phyloP scores from a whole-genome alignment of 768 basidiomycete species.

The Chalciporus piperatus region DNA sequence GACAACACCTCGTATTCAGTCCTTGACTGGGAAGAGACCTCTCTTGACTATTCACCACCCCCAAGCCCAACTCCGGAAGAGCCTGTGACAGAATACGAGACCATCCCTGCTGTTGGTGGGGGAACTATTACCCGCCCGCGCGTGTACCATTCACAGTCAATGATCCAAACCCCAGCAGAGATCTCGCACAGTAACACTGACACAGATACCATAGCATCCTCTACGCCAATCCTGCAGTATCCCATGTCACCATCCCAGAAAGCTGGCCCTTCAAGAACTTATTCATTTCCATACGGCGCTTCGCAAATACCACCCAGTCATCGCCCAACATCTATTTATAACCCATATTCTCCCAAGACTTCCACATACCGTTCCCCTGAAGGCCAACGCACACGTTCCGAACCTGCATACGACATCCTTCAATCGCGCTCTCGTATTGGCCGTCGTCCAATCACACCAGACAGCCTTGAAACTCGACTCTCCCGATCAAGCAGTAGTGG shows the following conservation, averaged over 20 bases:
- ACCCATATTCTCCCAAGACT: conserved; percentile 9
- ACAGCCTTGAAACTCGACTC: conserved; percentile 48
- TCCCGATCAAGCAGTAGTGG: conserved; percentile 50
- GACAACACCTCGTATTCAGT: conserved; percentile 51
- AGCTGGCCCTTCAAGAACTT: conserved; percentile 10
- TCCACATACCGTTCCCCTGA: background rate
- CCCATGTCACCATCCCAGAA: conserved; percentile 1
- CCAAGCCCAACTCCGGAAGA: conserved; percentile 44
- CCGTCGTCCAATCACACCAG: conserved; percentile 44
- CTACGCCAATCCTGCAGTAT: conserved; percentile 57
- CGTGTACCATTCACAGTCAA: conserved; percentile 81
- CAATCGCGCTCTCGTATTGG: conserved; percentile 23
- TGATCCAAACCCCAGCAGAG: conserved; percentile 49
- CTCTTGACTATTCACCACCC: conserved; percentile 45
- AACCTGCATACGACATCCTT: conserved; percentile 19
- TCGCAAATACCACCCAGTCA: conserved; percentile 11
- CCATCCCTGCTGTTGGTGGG: conserved; percentile 89
- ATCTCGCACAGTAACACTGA: conserved; percentile 31
- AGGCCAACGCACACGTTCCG: conserved; percentile 13
- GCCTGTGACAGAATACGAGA: conserved; percentile 69
- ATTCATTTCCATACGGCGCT: conserved; percentile 5
- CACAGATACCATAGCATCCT: conserved; percentile 86
- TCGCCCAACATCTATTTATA: conserved; percentile 25
- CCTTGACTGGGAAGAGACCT: conserved; percentile 67
- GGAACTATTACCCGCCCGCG: conserved; percentile 84